Conservation (phyloP, 129 eudicot genomes). For the Centrapalus pauciflorus region DNA sequence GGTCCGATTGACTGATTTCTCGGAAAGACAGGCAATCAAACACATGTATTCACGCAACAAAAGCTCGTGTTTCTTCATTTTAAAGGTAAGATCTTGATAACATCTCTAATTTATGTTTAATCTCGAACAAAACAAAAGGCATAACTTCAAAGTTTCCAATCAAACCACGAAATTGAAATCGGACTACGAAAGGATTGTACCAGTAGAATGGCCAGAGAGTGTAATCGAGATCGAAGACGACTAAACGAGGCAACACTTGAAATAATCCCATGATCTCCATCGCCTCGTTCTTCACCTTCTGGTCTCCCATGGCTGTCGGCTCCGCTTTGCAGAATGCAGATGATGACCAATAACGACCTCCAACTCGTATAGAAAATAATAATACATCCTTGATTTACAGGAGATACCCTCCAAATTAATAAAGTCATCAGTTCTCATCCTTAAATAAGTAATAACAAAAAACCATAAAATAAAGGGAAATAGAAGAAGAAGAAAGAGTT, state of each 20-base stretch:
- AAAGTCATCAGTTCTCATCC: too few species aligned
- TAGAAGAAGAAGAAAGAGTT: too few species aligned
- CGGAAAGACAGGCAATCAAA: neutral
- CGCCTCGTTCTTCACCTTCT: conserved; percentile 73
- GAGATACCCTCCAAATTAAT: too few species aligned
- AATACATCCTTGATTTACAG: too few species aligned
- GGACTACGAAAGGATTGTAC: conserved; percentile 24
- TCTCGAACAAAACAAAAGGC: neutral
- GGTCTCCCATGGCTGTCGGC: conserved; percentile 58
- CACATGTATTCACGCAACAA: neutral
- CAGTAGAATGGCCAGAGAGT: conserved; percentile 99
- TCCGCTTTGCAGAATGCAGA: conserved; percentile 12
- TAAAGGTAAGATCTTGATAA: neutral
- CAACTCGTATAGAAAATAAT: neutral
- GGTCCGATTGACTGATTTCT: neutral
- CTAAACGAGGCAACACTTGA: conserved; percentile 80
- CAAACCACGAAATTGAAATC: neutral
- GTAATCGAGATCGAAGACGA: conserved; percentile 95
- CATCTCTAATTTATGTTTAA: neutral
- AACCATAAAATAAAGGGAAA: too few species aligned
- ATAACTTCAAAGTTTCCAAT: neutral
- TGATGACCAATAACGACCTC: neutral
- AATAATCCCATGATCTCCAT: conserved; percentile 57
- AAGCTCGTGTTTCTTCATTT: neutral
- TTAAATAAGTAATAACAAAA: too few species aligned